Conservation (phyloP, 345 rosid genomes). For the Kandelia obovata region DNA sequence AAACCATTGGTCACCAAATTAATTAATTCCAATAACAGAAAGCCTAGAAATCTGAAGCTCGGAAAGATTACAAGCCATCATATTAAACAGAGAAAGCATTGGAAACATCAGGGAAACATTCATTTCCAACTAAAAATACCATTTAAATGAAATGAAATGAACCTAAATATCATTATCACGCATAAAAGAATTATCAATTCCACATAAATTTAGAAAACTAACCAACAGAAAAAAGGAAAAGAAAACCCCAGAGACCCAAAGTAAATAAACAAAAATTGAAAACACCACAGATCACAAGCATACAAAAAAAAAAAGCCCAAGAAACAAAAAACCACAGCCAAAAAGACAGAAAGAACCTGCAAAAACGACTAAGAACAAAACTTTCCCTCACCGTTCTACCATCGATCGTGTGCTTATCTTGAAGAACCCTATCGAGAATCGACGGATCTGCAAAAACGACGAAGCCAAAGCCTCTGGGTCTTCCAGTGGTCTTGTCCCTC, state of each 20-base stretch:
- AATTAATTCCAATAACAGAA: too few relatives aligned
- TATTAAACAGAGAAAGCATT: not conserved
- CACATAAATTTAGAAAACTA: too few relatives aligned
- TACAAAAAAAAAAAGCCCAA: not conserved
- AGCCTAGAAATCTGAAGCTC: too few relatives aligned
- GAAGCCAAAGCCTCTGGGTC: constrained; percentile 85
- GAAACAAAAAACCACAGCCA: not conserved
- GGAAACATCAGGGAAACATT: not conserved
- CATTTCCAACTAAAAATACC: too few relatives aligned
- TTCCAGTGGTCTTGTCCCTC: constrained; percentile 68
- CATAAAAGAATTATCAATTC: too few relatives aligned
- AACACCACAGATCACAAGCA: not conserved
- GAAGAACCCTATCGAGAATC: constrained; percentile 61
- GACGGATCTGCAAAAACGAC: constrained; percentile 75
- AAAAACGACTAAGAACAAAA: not conserved
- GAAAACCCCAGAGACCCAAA: too few relatives aligned
- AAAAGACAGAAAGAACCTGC: not conserved
- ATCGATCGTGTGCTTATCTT: constrained; percentile 69
- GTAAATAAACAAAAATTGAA: too few relatives aligned
- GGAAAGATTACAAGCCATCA: not conserved
- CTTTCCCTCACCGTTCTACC: constrained; percentile 60
- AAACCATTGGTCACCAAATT: too few relatives aligned
- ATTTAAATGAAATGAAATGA: too few relatives aligned
- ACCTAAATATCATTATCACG: too few relatives aligned
- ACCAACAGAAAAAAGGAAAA: too few relatives aligned